phyloP scores from a whole-genome alignment of 2,329 filamentous ascomycete genomes.

The Fusarium beomiforme region DNA sequence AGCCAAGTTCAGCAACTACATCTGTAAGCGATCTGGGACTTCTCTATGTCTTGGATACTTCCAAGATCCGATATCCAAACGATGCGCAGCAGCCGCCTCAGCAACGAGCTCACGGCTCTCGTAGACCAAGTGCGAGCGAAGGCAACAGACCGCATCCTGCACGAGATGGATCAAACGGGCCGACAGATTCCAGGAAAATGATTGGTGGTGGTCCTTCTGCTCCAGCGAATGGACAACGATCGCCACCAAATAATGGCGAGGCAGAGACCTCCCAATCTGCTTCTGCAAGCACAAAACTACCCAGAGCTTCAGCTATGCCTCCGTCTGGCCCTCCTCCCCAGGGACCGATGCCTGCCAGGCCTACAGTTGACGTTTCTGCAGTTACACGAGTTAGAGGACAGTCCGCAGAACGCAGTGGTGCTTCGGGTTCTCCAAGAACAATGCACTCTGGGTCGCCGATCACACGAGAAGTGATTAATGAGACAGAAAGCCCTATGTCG shows the following conservation, averaged over 20 bases:
- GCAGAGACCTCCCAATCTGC: slow-evolving; percentile 47
- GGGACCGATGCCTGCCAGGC: slow-evolving; percentile 62
- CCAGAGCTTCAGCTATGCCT: slow-evolving; percentile 43
- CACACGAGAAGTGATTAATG: slow-evolving; percentile 48
- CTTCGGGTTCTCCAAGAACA: slow-evolving; percentile 50
- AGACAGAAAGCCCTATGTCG: slow-evolving; percentile 61
- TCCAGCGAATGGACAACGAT: slow-evolving; percentile 55
- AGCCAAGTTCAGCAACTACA: slow-evolving; percentile 87
- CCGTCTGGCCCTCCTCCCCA: slow-evolving; percentile 65
- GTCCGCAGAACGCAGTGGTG: slow-evolving; percentile 58
- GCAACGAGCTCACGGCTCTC: slow-evolving; percentile 51
- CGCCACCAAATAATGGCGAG: slow-evolving; percentile 53
- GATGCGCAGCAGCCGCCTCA: slow-evolving; percentile 61
- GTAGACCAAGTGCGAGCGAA: slow-evolving; percentile 57
- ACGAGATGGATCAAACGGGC: slow-evolving; percentile 63
- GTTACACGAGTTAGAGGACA: slow-evolving; percentile 59
- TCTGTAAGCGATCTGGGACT: slow-evolving; percentile 86
- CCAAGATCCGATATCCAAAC: slow-evolving; percentile 95
- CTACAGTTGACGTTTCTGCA: slow-evolving; percentile 52
- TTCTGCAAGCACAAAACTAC: slow-evolving; percentile 51
- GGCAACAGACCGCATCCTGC: slow-evolving; percentile 53
- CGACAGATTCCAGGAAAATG: slow-evolving; percentile 61
- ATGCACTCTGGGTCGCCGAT: slow-evolving; percentile 54
- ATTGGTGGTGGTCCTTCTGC: slow-evolving; percentile 44
- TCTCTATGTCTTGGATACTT: slow-evolving; percentile 92